Conservation (phyloP, 2,329 filamentous ascomycete species). For the Diatrype stigma region DNA sequence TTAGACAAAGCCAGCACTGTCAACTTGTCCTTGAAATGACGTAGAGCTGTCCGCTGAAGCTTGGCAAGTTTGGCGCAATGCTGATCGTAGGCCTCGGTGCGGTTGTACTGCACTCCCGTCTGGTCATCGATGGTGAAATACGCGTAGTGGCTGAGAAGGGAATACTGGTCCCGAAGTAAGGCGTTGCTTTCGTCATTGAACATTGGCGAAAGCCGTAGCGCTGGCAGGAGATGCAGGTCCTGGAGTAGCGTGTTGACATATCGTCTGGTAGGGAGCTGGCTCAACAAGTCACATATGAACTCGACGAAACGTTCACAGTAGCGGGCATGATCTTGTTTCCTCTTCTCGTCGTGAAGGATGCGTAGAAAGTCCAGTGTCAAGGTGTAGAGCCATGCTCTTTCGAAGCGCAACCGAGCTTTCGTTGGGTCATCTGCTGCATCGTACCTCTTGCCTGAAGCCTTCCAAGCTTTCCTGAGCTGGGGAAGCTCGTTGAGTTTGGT, state of each 20-base stretch:
- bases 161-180: conserved; percentile 74
- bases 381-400: conserved; percentile 89
- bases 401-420: conserved; percentile 80
- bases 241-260: conserved; percentile 87
- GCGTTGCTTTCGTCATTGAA: conserved; percentile 71
- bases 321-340: conserved; percentile 58
- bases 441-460: conserved; percentile 78
- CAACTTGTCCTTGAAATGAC: conserved; percentile 82
- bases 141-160: conserved; percentile 80
- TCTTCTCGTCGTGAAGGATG: conserved; percentile 58
- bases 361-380: conserved; percentile 79
- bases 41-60: conserved; percentile 73
- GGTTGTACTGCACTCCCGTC: conserved; percentile 70
- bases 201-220: conserved; percentile 73
- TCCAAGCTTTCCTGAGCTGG: conserved; percentile 86
- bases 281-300: conserved; percentile 83
- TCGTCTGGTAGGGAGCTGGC: conserved; percentile 86
- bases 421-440: conserved; percentile 77
- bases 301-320: conserved; percentile 96
- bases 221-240: conserved; percentile 77
- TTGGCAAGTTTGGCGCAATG: conserved; percentile 75
- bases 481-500: conserved; percentile 65
- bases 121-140: conserved; percentile 90
- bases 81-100: conserved; percentile 69
- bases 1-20: conserved; percentile 91